Percentiles rank a stretch among this genome's conserved stretches.
Evolutionary conservation across 2,329 filamentous ascomycete species (phyloP).

Genomic region (Tothia fuscella): DNA sequence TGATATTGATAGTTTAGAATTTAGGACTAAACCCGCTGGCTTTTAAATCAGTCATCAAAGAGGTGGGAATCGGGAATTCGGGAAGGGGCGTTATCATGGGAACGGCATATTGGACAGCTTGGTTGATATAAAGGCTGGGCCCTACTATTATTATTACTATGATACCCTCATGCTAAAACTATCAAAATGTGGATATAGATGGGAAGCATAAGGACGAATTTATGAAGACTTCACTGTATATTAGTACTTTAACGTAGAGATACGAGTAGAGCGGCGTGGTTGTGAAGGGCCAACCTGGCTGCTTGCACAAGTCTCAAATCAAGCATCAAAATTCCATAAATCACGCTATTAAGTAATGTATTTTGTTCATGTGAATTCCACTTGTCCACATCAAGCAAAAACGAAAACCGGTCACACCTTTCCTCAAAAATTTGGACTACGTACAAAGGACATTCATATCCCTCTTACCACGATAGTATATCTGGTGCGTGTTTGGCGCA

Average conservation of each 20-base stretch:
- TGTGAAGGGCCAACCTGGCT: no score
- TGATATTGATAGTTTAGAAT: constrained; percentile 4
- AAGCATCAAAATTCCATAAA: no score
- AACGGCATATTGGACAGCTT: background rate
- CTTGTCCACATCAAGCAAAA: no score
- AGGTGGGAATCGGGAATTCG: background rate
- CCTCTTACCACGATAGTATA: background rate
- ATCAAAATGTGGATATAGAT: background rate
- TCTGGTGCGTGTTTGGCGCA: background rate
- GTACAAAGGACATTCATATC: no score
- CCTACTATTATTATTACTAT: background rate
- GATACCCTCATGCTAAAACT: background rate
- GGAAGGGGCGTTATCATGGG: background rate
- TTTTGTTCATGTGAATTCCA: no score
- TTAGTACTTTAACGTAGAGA: no score
- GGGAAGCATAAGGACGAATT: background rate
- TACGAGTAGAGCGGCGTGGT: no score
- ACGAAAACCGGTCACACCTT: no score
- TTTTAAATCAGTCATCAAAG: background rate
- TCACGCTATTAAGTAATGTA: no score
- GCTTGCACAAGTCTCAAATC: no score
- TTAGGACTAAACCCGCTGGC: constrained; percentile 2
- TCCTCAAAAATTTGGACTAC: no score
- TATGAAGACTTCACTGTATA: no score
- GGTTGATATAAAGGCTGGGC: background rate